Evolutionary conservation across 2,329 filamentous ascomycete genomes (phyloP), one percentile per base, ranked within the genome.

Genomic region (Sporothrix brasiliensis): DNA sequence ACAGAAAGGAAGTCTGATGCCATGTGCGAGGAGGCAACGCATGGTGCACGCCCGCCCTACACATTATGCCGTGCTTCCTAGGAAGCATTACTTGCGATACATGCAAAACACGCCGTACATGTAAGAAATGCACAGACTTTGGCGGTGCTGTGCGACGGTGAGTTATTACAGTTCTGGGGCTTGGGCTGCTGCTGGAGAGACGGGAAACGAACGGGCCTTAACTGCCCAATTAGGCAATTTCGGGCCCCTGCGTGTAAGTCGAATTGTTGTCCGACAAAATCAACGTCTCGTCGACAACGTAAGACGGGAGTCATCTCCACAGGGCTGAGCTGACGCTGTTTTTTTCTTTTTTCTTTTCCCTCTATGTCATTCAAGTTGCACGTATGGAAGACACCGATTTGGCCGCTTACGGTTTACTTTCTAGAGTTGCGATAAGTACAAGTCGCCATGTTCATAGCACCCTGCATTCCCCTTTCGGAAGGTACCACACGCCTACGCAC

Each of bases 211-310:
- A 44, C 58, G 58, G 58, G 1, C 21, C 39, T 63, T 44, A 63
- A 63, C 58, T 63, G 44, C 58, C 39, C 58, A 63, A 63, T 27
- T 4, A n/a, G 58, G 58, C 34, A 63, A 63, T 47, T 63, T 44
- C 21, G 10, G 39, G 9, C 54, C 30, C n/a, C 54, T 1, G 16
- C n/a, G 39, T 63, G 39, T 63, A 27, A 61, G 56, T 61, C 19
- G n/a, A 61, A 34, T 34, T 34, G 34, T 34, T 6, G 21, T 16
- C 49, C 34, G 19, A 13, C 56, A 5, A 30, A 7, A 14, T 34
- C 27, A 2, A 39, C 34, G 21, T 24, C 34, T 4, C 9, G 19
- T 24, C 30, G 24, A 24, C 56, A 24, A 24, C 4, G 7, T 34
- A 9, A 34, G 34, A 34, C 34, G 34, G 6, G 34, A 24, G 1